phyloP scores from a whole-genome alignment of 805 yeast species.

The Lipomyces lipofer region DNA sequence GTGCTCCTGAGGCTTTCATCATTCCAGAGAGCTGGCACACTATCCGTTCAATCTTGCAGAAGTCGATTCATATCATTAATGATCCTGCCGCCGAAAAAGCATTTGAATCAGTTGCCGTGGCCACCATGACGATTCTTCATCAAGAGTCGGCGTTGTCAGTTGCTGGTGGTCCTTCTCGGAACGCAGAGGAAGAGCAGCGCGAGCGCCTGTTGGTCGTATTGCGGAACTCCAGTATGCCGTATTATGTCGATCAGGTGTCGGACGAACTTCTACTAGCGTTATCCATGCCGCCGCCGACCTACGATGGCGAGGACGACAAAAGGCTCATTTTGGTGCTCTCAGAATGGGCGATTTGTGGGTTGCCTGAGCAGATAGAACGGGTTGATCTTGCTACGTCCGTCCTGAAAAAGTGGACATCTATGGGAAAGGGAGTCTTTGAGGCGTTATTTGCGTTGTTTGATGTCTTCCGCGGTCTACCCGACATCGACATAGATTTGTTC shows the following conservation, averaged over 20 bases:
- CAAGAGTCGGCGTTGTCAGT: slow-evolving; percentile 33
- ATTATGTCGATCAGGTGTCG: slow-evolving; percentile 18
- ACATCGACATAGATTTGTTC: slow-evolving; percentile 43
- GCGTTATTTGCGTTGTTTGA: slow-evolving; percentile 35
- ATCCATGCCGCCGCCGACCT: slow-evolving; percentile 30
- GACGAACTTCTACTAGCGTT: slow-evolving; percentile 31
- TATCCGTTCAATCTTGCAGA: slow-evolving; percentile 35
- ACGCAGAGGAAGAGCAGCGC: slow-evolving; percentile 29
- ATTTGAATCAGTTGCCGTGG: slow-evolving; percentile 20
- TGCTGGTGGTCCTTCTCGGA: slow-evolving; percentile 9
- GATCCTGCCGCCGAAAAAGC: slow-evolving; percentile 17
- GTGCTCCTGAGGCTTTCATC: slow-evolving; percentile 38
- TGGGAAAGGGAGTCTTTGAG: slow-evolving; percentile 34
- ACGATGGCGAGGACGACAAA: slow-evolving; percentile 19
- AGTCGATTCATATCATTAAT: slow-evolving; percentile 28
- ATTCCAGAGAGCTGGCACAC: slow-evolving; percentile 39
- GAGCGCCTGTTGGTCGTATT: slow-evolving; percentile 28
- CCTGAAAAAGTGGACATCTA: slow-evolving; percentile 21
- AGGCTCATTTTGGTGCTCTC: slow-evolving; percentile 31
- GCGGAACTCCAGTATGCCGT: slow-evolving; percentile 22
- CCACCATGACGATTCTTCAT: slow-evolving; percentile 14
- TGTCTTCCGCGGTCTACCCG: slow-evolving; percentile 5
- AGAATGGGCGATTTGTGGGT: slow-evolving; percentile 36
- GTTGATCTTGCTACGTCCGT: slow-evolving; percentile 32
- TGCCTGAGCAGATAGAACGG: slow-evolving; percentile 28